Conservation (phyloP, 208 protist species). For the Trypanosomatidae sp. region DNA sequence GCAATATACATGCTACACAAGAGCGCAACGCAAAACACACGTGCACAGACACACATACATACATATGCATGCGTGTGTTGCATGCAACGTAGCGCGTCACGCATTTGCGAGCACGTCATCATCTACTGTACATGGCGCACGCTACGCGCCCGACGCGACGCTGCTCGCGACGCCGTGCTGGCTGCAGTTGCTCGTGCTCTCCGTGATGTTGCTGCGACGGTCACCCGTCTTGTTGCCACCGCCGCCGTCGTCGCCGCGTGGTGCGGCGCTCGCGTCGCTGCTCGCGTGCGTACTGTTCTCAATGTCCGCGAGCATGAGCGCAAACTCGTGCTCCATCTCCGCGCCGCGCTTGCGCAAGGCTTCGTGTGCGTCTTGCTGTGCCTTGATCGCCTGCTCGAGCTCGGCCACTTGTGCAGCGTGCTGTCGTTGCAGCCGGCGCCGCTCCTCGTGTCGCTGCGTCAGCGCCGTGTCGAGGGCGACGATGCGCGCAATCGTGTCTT, state of each 20-base stretch:
- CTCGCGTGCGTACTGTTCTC: slow-evolving; percentile 19
- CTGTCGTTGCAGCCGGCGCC: slow-evolving; percentile 28
- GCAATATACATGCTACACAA: too few relatives aligned
- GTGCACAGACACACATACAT: background rate
- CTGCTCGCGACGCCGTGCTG: too few relatives aligned
- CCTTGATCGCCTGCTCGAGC: slow-evolving; percentile 50
- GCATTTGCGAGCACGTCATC: too few relatives aligned
- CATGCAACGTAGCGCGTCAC: background rate
- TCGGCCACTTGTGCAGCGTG: slow-evolving; percentile 28
- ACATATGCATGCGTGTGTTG: background rate
- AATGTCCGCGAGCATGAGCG: slow-evolving; percentile 43
- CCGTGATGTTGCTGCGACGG: too few relatives aligned
- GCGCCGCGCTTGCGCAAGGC: slow-evolving; percentile 25
- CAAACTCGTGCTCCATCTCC: slow-evolving; percentile 85
- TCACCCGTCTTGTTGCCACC: too few relatives aligned
- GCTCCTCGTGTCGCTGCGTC: slow-evolving; percentile 45
- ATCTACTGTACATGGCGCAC: too few relatives aligned
- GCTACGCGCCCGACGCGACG: too few relatives aligned
- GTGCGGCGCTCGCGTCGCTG: background rate
- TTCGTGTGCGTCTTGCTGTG: slow-evolving; percentile 39
- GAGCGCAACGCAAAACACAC: background rate
- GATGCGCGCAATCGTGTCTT: slow-evolving; percentile 32
- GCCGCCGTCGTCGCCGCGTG: too few relatives aligned
- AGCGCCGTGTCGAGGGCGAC: slow-evolving; percentile 33
- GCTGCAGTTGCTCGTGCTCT: too few relatives aligned